Percentiles rank a stretch among this genome's conserved stretches.
Evolutionary conservation across 768 basidiomycete species (phyloP).

Genomic region (Boletus vinaceobasis): DNA sequence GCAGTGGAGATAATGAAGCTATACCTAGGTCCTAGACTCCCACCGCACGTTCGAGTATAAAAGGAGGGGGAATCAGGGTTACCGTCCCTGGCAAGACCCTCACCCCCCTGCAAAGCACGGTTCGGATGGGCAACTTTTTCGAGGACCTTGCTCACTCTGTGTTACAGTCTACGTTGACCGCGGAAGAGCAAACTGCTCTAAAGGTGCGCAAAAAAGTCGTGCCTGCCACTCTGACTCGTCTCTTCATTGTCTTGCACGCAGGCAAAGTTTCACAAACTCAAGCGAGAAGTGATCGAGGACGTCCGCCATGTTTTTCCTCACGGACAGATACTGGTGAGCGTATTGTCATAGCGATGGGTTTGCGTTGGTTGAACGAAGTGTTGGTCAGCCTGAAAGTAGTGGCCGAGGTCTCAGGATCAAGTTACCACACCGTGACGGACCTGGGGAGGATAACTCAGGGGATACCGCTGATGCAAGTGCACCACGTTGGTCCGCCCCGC

Average conservation of each 20-base stretch:
- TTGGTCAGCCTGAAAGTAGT: slow-evolving; percentile 21
- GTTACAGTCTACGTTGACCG: slow-evolving; percentile 19
- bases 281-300: slow-evolving; percentile 28
- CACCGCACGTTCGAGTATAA: background rate
- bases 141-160: slow-evolving; percentile 27
- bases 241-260: too few relatives aligned
- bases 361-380: background rate
- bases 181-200: slow-evolving; percentile 23
- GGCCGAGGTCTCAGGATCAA: slow-evolving; percentile 22
- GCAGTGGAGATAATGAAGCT: background rate
- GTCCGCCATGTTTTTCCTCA: slow-evolving; percentile 27
- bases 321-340: slow-evolving; percentile 27
- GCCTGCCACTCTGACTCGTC: too few relatives aligned
- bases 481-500: background rate
- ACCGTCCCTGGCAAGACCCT: background rate
- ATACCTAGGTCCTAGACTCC: background rate
- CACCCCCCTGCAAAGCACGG: background rate
- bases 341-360: background rate
- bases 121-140: slow-evolving; percentile 27
- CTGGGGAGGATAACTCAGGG: background rate
- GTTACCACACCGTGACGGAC: slow-evolving; percentile 12
- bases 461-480: slow-evolving; percentile 10
- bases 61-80: background rate
- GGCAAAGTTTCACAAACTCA: slow-evolving; percentile 31
- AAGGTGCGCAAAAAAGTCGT: slow-evolving; percentile 13